phyloP scores from a whole-genome alignment of 2,329 filamentous ascomycete species.

The Fusarium dlaminii region DNA sequence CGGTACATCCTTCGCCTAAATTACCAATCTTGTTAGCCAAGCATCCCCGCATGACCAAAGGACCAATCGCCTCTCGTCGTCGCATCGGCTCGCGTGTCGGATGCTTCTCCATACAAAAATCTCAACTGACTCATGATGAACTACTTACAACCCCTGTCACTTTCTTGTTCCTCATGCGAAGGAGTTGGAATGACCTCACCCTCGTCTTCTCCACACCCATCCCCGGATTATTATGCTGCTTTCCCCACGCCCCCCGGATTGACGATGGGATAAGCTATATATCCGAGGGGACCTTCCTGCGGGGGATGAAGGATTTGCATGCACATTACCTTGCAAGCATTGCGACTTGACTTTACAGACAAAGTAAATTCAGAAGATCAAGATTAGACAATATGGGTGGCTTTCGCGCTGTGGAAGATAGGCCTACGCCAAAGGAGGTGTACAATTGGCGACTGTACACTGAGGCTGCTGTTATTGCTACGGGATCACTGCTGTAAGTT shows the following conservation, averaged over 20 bases:
- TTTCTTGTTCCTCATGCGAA: not conserved
- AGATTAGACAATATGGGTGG: constrained; percentile 44
- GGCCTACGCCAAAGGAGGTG: constrained; percentile 64
- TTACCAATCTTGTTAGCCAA: not conserved
- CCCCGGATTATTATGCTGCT: constrained; percentile 36
- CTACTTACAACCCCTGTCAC: not conserved
- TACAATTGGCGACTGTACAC: constrained; percentile 63
- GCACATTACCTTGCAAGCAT: too few relatives aligned
- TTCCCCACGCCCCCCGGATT: constrained; percentile 39
- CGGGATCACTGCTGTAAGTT: constrained; percentile 54
- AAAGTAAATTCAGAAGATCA: not conserved
- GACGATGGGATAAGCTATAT: constrained; percentile 31
- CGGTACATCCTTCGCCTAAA: not conserved
- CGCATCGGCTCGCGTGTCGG: constrained; percentile 45
- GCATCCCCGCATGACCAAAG: constrained; percentile 7
- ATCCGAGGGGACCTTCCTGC: constrained; percentile 22
- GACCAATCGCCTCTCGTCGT: constrained; percentile 36
- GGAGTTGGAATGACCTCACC: constrained; percentile 19
- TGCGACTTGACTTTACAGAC: too few relatives aligned
- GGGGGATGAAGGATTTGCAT: not conserved
- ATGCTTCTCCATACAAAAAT: constrained; percentile 7
- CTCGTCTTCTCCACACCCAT: constrained; percentile 25
- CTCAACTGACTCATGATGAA: constrained; percentile 4
- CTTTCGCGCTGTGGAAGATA: constrained; percentile 61
- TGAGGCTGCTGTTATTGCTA: constrained; percentile 58